These are phyloP conservation scores for Penicillium herquei DNA, from an alignment of 495 filamentous ascomycete genomes.

Conservation along the genomic window DNA sequence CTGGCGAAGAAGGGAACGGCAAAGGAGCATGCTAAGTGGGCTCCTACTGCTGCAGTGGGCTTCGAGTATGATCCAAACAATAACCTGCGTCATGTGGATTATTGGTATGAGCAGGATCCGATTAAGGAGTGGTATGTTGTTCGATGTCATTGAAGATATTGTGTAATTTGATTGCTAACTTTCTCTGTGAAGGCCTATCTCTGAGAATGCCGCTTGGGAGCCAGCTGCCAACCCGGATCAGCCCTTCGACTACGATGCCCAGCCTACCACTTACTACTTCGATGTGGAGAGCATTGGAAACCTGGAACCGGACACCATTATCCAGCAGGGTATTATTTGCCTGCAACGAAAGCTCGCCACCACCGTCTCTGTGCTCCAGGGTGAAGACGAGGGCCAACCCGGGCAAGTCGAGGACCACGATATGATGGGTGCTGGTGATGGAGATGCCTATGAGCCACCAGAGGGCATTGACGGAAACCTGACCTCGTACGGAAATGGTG, in stretches of 20 bases:
- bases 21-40: constrained; percentile 98
- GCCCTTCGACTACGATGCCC: constrained; percentile 86
- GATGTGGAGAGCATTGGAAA: constrained; percentile 88
- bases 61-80: constrained; percentile 99
- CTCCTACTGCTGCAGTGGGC: constrained; percentile 83
- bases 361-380: constrained; percentile 72
- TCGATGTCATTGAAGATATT: background rate
- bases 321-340: constrained; percentile 84
- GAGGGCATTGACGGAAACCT: constrained; percentile 68
- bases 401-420: constrained; percentile 47
- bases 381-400: constrained; percentile 46
- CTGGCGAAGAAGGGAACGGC: constrained; percentile 98
- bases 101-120: constrained; percentile 90
- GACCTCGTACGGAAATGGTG: constrained; percentile 69
- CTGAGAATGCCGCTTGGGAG: constrained; percentile 83
- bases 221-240: constrained; percentile 72
- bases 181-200: constrained; percentile 65
- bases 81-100: constrained; percentile 80
- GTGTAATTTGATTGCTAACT: background rate
- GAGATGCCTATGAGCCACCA: constrained; percentile 56
- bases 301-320: constrained; percentile 80
- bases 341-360: constrained; percentile 85
- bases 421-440: constrained; percentile 62
- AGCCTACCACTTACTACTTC: constrained; percentile 81
- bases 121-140: constrained; percentile 78